Evolutionary conservation across 2,329 filamentous ascomycete genomes (phyloP).

Genomic region (Fusarium metavorans): DNA sequence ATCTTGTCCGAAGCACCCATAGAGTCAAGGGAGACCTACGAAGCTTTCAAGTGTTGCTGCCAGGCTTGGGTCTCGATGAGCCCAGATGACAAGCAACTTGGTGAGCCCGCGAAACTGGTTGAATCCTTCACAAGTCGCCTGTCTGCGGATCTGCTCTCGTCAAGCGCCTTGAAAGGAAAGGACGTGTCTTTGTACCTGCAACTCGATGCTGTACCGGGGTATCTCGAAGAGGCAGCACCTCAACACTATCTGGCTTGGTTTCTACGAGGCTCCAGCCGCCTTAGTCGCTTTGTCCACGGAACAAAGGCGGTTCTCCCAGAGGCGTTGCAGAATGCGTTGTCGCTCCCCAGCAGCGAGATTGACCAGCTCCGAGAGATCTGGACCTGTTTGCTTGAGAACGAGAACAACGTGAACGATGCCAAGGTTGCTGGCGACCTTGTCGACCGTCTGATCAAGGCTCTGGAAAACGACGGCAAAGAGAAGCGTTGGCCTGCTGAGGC

Average conservation of each 20-base stretch:
- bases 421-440: conserved; percentile 50
- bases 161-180: conserved; percentile 37
- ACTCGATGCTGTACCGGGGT: conserved; percentile 32
- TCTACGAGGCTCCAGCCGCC: conserved; percentile 48
- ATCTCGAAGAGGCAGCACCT: conserved; percentile 43
- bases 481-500: conserved; percentile 48
- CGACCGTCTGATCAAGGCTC: conserved; percentile 46
- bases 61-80: conserved; percentile 54
- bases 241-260: conserved; percentile 53
- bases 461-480: conserved; percentile 47
- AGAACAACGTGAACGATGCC: conserved; percentile 52
- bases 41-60: conserved; percentile 56
- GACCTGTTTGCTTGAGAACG: conserved; percentile 51
- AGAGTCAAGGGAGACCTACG: conserved; percentile 51
- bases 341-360: conserved; percentile 25
- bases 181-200: conserved; percentile 32
- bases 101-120: conserved; percentile 48
- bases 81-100: conserved; percentile 49
- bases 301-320: conserved; percentile 42
- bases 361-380: conserved; percentile 43
- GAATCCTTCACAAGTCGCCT: conserved; percentile 51
- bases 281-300: conserved; percentile 45
- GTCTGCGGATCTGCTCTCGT: conserved; percentile 45
- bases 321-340: conserved; percentile 42
- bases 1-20: conserved; percentile 50